A percentile compares a stretch with the other conserved stretches of the same genome.
phyloP scores from a whole-genome alignment of 441 rosid species.

The Euphorbia schlechtendalii region DNA sequence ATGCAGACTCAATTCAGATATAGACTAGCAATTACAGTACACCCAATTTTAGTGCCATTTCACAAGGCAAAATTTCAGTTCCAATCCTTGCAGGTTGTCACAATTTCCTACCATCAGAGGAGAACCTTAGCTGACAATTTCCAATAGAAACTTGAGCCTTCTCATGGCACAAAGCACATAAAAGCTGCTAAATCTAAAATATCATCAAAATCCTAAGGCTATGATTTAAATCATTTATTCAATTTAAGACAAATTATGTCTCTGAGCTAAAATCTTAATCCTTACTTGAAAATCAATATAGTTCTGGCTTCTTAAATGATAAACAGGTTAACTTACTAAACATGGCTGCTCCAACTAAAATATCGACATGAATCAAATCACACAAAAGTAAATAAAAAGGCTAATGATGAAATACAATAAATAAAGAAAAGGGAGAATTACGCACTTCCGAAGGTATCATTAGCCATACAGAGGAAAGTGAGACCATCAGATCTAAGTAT shows the following conservation, averaged over 20 bases:
- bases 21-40: neutral
- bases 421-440: neutral
- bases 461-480: constrained; percentile 90
- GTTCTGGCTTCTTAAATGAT: neutral
- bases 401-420: neutral
- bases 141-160: neutral
- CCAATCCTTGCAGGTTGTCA: neutral
- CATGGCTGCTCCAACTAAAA: too few species aligned
- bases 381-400: too few species aligned
- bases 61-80: neutral
- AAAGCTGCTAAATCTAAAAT: neutral
- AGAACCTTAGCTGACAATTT: neutral
- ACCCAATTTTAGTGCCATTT: neutral
- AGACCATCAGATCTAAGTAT: constrained; percentile 89
- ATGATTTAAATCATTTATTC: neutral
- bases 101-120: neutral
- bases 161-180: neutral
- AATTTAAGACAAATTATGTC: neutral
- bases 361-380: too few species aligned
- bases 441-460: constrained; percentile 90
- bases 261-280: neutral
- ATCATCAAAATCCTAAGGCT: neutral
- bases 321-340: too few species aligned
- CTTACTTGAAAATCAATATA: neutral
- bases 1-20: neutral